Evolutionary conservation across 2,329 filamentous ascomycete species (phyloP), one percentile per base, ranked within the genome.

Genomic region (Fonsecaea pedrosoi): DNA sequence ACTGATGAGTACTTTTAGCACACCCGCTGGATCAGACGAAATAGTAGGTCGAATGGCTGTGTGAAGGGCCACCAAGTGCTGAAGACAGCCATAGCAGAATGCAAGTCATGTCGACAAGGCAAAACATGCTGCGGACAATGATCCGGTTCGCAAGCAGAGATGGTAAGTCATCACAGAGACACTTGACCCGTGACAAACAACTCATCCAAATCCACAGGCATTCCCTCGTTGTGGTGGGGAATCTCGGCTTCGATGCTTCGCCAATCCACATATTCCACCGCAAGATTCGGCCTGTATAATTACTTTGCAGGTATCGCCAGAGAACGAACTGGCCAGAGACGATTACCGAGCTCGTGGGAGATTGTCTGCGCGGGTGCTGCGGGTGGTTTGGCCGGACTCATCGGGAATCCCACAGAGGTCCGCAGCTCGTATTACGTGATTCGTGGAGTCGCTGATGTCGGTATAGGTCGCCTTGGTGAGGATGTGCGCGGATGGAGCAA

Each of bases 1-100:
- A 54, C 42, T 54, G 40, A 68, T 30, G 42, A 55, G 12, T 62
- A 54, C 4, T 60, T 37, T 34, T 42, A 68, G 66, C 67, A 35
- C 67, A 69, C 50, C 67, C 67, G 18, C 45, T 69, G 12, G 67
- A 69, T 21, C 67, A 69, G 48, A 69, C 67, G 8, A 69, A 69
- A 67, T 69, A 69, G 66, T 68, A 63, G 54, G 60, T 53, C 45
- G 21, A 18, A 15, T 42, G 7, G 38, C 18, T 5, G 9, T 25
- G 10, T n/a, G 32, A 4, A 54, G 10, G 34, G n/a, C 12, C 4
- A 7, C n/a, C 10, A 15, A 35, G 25, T 4, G 34, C 30, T 62
- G 25, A 62, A 53, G 13, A 30, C 40, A 21, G 18, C n/a, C 42
- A n/a, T 32, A 68, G 66, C 37, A 62, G 67, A 8, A 69, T 69